These are phyloP conservation scores for Apiospora koreana DNA, from an alignment of 2,329 filamentous ascomycete genomes.

Conservation along the genomic window DNA sequence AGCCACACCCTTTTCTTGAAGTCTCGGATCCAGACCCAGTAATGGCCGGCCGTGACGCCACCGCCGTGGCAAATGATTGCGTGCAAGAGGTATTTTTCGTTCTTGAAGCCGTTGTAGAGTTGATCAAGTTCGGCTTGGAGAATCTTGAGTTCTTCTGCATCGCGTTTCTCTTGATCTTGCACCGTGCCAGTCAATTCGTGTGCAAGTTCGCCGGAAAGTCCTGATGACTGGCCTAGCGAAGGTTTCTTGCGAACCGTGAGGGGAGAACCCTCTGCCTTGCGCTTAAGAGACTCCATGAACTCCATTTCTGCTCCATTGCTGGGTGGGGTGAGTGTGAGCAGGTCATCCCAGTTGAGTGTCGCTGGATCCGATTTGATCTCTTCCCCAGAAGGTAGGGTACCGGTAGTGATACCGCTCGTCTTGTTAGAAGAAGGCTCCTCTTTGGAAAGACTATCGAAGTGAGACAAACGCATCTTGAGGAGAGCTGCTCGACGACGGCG, in stretches of 20 bases:
- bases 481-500: not conserved
- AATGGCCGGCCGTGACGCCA: constrained; percentile 75
- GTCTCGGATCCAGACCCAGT: constrained; percentile 96
- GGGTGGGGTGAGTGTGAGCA: not conserved
- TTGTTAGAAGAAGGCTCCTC: not conserved
- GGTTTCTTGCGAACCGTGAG: not conserved
- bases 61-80: constrained; percentile 92
- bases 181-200: not conserved
- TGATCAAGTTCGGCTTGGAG: constrained; percentile 35
- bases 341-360: not conserved
- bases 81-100: constrained; percentile 79
- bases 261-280: not conserved
- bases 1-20: constrained; percentile 82
- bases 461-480: not conserved
- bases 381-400: not conserved
- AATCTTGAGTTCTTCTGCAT: constrained; percentile 45
- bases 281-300: not conserved
- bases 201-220: not conserved
- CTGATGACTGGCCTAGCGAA: not conserved
- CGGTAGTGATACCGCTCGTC: not conserved
- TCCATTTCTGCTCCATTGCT: not conserved
- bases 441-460: not conserved
- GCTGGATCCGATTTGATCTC: not conserved
- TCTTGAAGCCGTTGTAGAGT: constrained; percentile 64
- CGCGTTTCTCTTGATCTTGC: constrained; percentile 42